Evolutionary conservation across 106 monocot genomes (phyloP), one percentile per base, ranked within the genome.

Genomic region (Xerophyta viscosa): DNA sequence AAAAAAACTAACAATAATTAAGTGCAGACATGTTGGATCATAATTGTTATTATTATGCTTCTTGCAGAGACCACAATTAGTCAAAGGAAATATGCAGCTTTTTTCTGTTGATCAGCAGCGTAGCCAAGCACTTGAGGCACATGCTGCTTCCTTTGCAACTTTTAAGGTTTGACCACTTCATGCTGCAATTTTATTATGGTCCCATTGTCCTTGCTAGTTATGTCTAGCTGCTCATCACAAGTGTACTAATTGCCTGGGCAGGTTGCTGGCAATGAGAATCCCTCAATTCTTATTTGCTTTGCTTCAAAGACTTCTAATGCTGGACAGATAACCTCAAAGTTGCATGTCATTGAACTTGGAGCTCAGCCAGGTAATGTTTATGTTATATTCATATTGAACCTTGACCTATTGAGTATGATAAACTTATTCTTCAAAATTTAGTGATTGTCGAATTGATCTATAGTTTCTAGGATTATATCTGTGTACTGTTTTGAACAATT

Each of bases 261-360:
- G 92, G 83, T 93, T 71, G 31, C 59, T 44, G 87, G 87, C 42
- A 96, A 76, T 57, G 94, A 96, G 46, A 96, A 79, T 24, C 66
- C 88, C 1, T 96, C 88, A 21, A 79, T 58, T 62, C 88, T 96
- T 50, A 96, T 96, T 27, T 79, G 72, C 58, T 96, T 96, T 64
- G 94, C 94, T 43, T 88, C 94, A 62, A 96, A 96, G 66, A 82
- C 81, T 10, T 70, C 47, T 15, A 89, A 96, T 79, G 88, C 94
- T 56, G 94, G 94, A 30, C 94, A 96, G 29, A 81, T 85, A 50
- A 73, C 67, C 62, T 96, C 94, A 20, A 96, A 96, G 62, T 52
- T 96, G 63, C 94, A 96, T 74, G 88, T 96, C 29, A 96, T 96
- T 64, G 94, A 96, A 79, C 88, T 96, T 68, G 94, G 94, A 61